Base-by-base conservation (phyloP, 352 stramenopile genomes). In the Globisporangium paroecandrum region DNA sequence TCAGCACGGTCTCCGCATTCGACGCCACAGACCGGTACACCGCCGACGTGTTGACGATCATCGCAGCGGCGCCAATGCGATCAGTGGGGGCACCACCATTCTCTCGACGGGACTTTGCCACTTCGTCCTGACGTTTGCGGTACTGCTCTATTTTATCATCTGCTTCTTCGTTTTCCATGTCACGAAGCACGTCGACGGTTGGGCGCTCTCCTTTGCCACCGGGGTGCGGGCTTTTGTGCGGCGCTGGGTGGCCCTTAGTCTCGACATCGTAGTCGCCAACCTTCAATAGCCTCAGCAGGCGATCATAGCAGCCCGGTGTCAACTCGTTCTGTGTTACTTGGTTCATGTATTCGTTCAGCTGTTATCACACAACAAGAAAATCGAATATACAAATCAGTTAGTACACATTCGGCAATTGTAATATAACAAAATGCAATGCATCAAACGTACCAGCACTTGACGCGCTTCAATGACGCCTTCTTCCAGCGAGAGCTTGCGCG, bases 311-410 rank as follows among this genome's bases (percentile, higher is more conserved):
- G 9, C 63, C 54, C 13, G 73, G 59, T 13, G 81, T 79, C 60
- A 94, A 63, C 20, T 86, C 70, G 25, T 68, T 71, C 13, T 59
- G 68, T 43, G 65, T 79, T 36, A 90, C 65, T 41, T 86, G 74
- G 32, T 82, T 76, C 79, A 94, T 91, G 61, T 78, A 92, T 57
- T 94, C 82, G 57, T 92, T 89, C 7, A 91, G 64, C 80, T 89
- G 49, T 62, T 34, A 62, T 9, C 54, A 29, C 12, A 29, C 36
- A 66, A 69, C 22, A 25, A 43, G 3, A 56, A 15, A 29, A 15
- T 58, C 1, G 32, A 43, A 65, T 27, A 41, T 63, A 58, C 24
- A 41, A 20, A 38, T 4, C 24, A 20, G 53, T 58, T 22, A 38
- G 62, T 18, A 10, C 43, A 9, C 43, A 10, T 22, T 51, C 18